Evolutionary conservation across 2,329 filamentous ascomycete genomes (phyloP), one percentile per base, ranked within the genome.

Genomic region (Ophiostoma ulmi): DNA sequence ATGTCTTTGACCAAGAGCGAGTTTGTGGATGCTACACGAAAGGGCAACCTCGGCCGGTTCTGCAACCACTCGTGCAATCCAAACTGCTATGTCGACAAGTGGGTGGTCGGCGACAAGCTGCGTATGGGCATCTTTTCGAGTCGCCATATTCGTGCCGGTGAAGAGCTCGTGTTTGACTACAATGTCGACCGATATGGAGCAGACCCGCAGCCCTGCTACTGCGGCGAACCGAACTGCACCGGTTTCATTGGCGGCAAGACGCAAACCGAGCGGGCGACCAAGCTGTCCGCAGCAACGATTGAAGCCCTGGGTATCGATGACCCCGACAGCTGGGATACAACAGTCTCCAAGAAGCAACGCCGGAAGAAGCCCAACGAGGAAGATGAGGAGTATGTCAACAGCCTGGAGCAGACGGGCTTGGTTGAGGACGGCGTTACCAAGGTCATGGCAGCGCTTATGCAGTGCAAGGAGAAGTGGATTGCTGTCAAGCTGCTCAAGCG

Each of bases 381-480:
- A 74, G 94, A 97, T 76, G 93, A 97, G 78, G 94, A 97, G 77
- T 98, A 98, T 77, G 90, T 97, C 79, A 95, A 93, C 80, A 94
- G 92, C 79, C 86, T 96, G 72, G 88, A 94, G 78, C 89, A 91
- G 69, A 91, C 89, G 77, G 88, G 87, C 67, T 86, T 97, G 72
- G 89, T 93, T 74, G 92, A 95, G 76, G 88, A 90, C 72, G 92
- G 91, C 73, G 93, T 96, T 73, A 92, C 91, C 76, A 97, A 96
- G 81, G 93, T 97, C 79, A 97, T 97, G 93, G 94, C 94, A 35
- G 91, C 93, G 0, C 87, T 99, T 72, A 94, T 97, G 88, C 94
- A 97, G 79, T 97, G 93, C 85, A 97, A 97, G 80, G 95, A 99
- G 84, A 97, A 97, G 80, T 99, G 95, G 95, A 97, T 99, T 79